A percentile compares a stretch with the other conserved stretches of the same genome.
These are phyloP conservation scores for Umbelopsis ramanniana DNA, from an alignment of 192 early-diverging fungal species.

Conservation along the genomic window DNA sequence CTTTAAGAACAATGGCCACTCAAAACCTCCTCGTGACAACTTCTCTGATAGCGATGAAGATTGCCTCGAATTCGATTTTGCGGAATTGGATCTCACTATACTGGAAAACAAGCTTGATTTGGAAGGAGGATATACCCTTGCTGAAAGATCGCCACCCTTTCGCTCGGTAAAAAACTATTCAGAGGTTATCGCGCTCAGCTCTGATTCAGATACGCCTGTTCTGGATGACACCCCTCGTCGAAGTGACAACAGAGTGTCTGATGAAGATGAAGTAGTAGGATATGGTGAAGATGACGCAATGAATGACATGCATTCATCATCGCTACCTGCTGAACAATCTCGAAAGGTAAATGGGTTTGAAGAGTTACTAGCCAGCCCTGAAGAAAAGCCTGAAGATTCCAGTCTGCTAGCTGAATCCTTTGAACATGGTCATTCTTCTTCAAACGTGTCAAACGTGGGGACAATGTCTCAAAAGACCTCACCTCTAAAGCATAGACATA, in stretches of 20 bases:
- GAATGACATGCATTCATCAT: too few species aligned
- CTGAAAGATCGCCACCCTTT: neutral
- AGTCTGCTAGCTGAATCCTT: too few species aligned
- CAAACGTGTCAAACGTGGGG: neutral
- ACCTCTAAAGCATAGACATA: neutral
- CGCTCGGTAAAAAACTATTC: neutral
- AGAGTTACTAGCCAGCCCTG: too few species aligned
- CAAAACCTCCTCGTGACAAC: neutral
- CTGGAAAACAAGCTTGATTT: constrained; percentile 14
- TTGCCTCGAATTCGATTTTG: neutral
- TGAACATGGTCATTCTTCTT: neutral
- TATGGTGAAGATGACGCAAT: too few species aligned
- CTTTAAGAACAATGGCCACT: neutral
- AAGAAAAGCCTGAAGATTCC: too few species aligned
- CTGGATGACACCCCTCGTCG: neutral
- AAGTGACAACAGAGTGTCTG: too few species aligned
- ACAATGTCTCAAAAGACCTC: neutral
- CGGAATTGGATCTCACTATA: constrained; percentile 13
- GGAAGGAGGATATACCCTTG: constrained; percentile 9
- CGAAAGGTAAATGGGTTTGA: too few species aligned
- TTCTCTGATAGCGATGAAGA: neutral
- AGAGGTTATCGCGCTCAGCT: constrained; percentile 1
- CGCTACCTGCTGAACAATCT: too few species aligned
- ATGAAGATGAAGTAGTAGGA: too few species aligned
- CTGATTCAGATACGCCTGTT: neutral